Conservation (phyloP, 202 grass and related monocot genomes). For the Dendrocalamus latiflorus region DNA sequence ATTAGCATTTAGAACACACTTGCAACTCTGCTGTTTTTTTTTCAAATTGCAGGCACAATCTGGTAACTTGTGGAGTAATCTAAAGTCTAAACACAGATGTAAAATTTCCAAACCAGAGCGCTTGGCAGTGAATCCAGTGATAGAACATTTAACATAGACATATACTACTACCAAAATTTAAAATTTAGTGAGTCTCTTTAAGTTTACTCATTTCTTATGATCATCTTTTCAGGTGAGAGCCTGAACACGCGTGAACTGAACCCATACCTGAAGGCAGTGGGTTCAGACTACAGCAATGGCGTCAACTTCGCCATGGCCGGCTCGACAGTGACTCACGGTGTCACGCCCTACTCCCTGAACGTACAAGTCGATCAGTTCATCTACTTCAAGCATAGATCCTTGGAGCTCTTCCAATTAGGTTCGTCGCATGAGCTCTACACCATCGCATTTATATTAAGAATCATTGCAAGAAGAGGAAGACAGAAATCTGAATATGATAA, state of each 20-base stretch:
- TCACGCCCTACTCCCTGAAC: slow-evolving; percentile 46
- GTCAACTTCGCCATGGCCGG: slow-evolving; percentile 71
- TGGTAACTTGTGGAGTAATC: background rate
- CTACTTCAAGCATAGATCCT: slow-evolving; percentile 61
- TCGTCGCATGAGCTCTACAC: background rate
- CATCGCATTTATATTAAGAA: background rate
- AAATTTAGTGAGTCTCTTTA: background rate
- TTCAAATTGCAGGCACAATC: background rate
- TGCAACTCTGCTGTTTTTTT: background rate
- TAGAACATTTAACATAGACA: background rate
- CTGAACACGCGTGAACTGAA: slow-evolving; percentile 46
- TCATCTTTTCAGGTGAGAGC: slow-evolving; percentile 44
- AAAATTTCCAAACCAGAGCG: background rate
- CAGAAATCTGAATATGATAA: background rate
- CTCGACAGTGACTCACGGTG: slow-evolving; percentile 34
- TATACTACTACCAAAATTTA: background rate
- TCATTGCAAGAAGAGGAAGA: background rate
- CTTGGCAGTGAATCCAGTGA: background rate
- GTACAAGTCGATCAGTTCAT: slow-evolving; percentile 69
- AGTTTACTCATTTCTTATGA: background rate
- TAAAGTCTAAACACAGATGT: background rate
- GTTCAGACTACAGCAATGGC: slow-evolving; percentile 70
- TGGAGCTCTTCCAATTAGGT: slow-evolving; percentile 57
- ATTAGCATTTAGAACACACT: background rate
- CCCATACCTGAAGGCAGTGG: slow-evolving; percentile 59